phyloP scores from a whole-genome alignment of 345 rosid species.

The Syzygium aromaticum region DNA sequence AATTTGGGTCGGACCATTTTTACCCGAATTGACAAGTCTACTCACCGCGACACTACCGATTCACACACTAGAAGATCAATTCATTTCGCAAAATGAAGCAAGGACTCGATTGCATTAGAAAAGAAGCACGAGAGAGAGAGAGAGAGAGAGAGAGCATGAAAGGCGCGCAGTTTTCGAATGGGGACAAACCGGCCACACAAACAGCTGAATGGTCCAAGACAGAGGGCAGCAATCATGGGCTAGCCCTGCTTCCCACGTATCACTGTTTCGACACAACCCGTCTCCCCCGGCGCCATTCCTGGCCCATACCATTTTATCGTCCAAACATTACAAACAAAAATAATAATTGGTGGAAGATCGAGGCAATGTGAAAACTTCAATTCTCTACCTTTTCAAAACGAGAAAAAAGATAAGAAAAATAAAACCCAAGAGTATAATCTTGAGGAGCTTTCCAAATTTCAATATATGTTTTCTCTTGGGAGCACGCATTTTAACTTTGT shows the following conservation, averaged over 20 bases:
- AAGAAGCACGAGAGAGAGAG: not conserved
- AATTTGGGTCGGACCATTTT: too few relatives aligned
- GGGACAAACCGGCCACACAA: not conserved
- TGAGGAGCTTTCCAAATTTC: not conserved
- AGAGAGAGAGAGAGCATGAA: not conserved
- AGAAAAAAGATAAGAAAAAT: not conserved
- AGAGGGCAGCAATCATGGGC: not conserved
- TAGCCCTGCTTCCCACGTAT: not conserved
- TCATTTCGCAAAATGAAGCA: not conserved
- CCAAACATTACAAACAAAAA: not conserved
- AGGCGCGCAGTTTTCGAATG: not conserved
- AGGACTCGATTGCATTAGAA: not conserved
- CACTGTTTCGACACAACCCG: not conserved
- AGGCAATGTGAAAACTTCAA: not conserved
- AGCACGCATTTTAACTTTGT: not conserved
- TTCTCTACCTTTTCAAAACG: not conserved
- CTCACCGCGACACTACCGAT: not conserved
- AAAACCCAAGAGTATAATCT: not conserved
- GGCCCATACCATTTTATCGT: not conserved
- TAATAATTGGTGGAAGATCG: not conserved
- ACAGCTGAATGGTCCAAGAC: not conserved
- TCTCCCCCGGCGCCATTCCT: not conserved
- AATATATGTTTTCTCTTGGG: not conserved
- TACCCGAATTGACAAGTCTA: too few relatives aligned
- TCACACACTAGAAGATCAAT: not conserved